Evolutionary conservation across 1,284 basidiomycete genomes (phyloP), one percentile per base, ranked within the genome.

Genomic region (Ganoderma meredithae): DNA sequence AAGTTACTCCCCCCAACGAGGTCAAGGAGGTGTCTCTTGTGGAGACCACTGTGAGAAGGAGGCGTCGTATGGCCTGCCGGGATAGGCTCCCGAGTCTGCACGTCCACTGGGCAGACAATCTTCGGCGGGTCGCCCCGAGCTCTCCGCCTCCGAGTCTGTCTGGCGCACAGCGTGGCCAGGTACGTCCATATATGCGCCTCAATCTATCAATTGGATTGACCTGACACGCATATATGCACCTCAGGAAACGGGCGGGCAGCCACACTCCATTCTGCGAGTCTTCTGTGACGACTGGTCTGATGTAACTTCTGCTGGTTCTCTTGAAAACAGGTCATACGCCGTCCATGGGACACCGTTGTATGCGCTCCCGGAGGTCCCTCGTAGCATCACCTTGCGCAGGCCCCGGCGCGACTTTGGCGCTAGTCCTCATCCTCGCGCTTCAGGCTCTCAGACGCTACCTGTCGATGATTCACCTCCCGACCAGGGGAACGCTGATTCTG

Each of bases 111-210:
- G 52, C 52, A 0, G 17, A 33, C 2, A 55, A 31, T 27, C 52
- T 55, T 13, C 15, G 15, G 7, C 27, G 52, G 13, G 52, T 55
- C 22, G 52, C 52, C 17, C 5, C 52, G 27, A 55, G 13, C 52
- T 55, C 52, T 13, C 52, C 52, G 1, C 31, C 52, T 12, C 52
- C 52, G 27, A 55, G 15, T 19, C 7, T 15, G 15, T 19, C 52
- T 31, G 15, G 33, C 27, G 1, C 17, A 27, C 52, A 19, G 3
- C 52, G 25, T 27, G 13, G 1, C 31, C 52, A 55, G 52, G 52
- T 55, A 31, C 52, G 52, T 25, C 22, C 25, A 53, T 53, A 55
- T 33, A 55, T 55, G 52, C 27, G 52, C 52, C 27, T 33, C n/a
- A 25, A 19, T 55, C 9, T 27, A 33, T 9, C 7, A 7, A 19